Conservation (phyloP, 1,284 basidiomycete species). For the Rhodotorula sp. region DNA sequence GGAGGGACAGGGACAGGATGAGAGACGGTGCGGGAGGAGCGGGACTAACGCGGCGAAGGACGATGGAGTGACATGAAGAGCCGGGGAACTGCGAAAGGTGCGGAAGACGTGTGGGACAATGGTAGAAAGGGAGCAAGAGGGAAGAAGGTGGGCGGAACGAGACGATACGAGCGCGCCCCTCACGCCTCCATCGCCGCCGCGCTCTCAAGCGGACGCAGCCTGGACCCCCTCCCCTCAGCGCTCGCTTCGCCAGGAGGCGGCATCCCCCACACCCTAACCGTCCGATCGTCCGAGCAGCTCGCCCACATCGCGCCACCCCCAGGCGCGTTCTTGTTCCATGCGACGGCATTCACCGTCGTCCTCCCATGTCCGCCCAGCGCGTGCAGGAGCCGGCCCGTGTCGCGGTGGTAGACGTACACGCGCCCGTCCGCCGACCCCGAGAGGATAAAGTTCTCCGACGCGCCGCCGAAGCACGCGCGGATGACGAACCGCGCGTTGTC, state of each 20-base stretch:
- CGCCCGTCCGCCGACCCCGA: constrained; percentile 93
- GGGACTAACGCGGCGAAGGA: background rate
- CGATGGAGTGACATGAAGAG: background rate
- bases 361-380: constrained; percentile 77
- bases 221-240: constrained; percentile 76
- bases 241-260: background rate
- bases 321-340: constrained; percentile 73
- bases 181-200: constrained; percentile 57
- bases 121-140: background rate
- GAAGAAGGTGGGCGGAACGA: background rate
- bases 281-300: constrained; percentile 49
- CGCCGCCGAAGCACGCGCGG: constrained; percentile 90
- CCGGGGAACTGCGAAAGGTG: background rate
- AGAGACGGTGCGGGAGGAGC: too few species aligned
- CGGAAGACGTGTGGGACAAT: too few species aligned
- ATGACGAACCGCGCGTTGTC: constrained; percentile 80
- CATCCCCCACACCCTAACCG: constrained; percentile 44
- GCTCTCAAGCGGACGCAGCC: constrained; percentile 65
- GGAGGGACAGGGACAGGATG: too few species aligned
- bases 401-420: constrained; percentile 93
- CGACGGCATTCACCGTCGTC: constrained; percentile 91
- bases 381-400: constrained; percentile 78
- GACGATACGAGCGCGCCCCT: too few species aligned
- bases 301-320: constrained; percentile 76
- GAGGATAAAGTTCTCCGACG: constrained; percentile 82